Conservation (phyloP, 768 basidiomycete genomes). For the Royoungia palumana region DNA sequence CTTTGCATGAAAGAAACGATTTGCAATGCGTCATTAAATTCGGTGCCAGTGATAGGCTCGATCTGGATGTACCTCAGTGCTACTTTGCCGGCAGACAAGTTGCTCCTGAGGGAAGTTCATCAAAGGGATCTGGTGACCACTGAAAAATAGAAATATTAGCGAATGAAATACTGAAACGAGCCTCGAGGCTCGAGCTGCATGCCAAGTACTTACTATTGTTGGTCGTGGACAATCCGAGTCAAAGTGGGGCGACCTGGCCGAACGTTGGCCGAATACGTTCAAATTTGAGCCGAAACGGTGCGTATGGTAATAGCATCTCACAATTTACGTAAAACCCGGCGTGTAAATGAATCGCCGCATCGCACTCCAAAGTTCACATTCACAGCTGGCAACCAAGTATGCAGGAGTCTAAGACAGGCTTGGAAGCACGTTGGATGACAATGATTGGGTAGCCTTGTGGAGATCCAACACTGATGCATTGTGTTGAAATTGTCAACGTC, state of each 20-base stretch:
- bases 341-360: too few species aligned
- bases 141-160: conserved; percentile 3
- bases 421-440: too few species aligned
- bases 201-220: background rate
- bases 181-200: background rate
- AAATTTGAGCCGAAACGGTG: conserved; percentile 11
- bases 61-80: background rate
- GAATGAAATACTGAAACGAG: background rate
- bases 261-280: conserved; percentile 11
- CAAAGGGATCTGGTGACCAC: background rate
- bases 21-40: too few species aligned
- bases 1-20: too few species aligned
- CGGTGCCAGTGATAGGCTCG: background rate
- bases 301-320: too few species aligned
- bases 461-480: too few species aligned
- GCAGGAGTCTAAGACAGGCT: too few species aligned
- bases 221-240: background rate
- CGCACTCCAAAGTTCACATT: too few species aligned
- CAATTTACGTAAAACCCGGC: too few species aligned
- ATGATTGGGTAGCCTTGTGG: too few species aligned
- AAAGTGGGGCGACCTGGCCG: conserved; percentile 3
- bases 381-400: too few species aligned
- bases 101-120: background rate
- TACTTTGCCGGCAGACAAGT: background rate
- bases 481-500: too few species aligned